Evolutionary conservation across 2,329 filamentous ascomycete genomes (phyloP), one percentile per base, ranked within the genome.

Genomic region (Ascomycota sp.): DNA sequence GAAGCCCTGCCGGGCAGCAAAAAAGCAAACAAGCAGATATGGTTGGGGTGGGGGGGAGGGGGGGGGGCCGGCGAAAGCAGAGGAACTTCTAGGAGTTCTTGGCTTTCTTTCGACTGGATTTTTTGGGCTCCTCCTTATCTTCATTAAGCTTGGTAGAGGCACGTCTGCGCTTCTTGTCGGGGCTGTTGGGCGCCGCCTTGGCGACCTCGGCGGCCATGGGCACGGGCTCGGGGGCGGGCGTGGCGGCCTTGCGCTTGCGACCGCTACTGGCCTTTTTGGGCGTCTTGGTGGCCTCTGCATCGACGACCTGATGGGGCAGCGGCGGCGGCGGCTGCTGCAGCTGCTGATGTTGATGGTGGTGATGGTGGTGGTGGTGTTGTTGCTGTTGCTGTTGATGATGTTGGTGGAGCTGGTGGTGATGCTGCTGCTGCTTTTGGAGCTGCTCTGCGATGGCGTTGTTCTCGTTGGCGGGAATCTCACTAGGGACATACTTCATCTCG

Each of bases 131-230:
- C 44, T 69, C 65, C 38, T 52, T 51, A 33, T 61, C 52, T 34
- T 68, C 64, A 20, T 53, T 53, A 25, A 55, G 61, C 58, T 72
- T 72, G 41, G 50, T 52, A 4, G 63, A 66, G 8, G 56, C 53
- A 34, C 69, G 55, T 51, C 71, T 64, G 40, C 68, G 59, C 65
- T 74, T 75, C 60, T 69, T 69, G 38, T 68, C 68, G 20, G 68
- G 66, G 47, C 63, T 69, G 32, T 57, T 57, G 19, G 62, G 58
- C 25, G 50, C 44, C 20, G 43, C 41, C 47, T 57, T 56, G 12
- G 17, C 29, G 15, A 48, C 56, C 51, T 43, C 52, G 38, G 25
- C 2, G 4, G 25, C n/a, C n/a, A 41, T 58, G 15, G 34, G 31
- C 12, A 24, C 28, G 17, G 32, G 27, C 32, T 47, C 46, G 20